Percentiles rank a stretch among this genome's conserved stretches.
Evolutionary conservation across 2,329 filamentous ascomycete genomes (phyloP).

Genomic region (Leptodontidium sp.): DNA sequence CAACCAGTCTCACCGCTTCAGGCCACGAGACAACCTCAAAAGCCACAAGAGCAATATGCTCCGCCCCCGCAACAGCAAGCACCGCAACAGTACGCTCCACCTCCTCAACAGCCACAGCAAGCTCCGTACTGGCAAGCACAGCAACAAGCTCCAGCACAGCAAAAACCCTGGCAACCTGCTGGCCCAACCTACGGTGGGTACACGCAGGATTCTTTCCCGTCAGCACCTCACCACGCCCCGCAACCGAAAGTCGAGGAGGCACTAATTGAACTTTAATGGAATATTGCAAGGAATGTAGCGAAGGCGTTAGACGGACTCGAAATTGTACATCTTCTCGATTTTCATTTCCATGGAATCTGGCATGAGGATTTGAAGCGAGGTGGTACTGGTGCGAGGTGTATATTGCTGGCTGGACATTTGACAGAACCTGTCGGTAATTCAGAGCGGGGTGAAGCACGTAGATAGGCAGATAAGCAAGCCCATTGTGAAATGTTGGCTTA

Average conservation of each 20-base stretch:
- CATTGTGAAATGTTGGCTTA: neutral
- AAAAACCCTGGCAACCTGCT: constrained; percentile 50
- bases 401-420: neutral
- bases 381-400: neutral
- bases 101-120: constrained; percentile 39
- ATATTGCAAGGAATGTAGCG: constrained; percentile 62
- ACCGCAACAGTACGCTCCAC: constrained; percentile 33
- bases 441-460: neutral
- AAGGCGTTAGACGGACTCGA: constrained; percentile 31
- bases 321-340: constrained; percentile 3
- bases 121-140: constrained; percentile 58
- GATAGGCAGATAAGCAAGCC: neutral
- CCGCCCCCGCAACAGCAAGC: constrained; percentile 42
- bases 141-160: constrained; percentile 51
- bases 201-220: constrained; percentile 69
- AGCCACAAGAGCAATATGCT: constrained; percentile 29
- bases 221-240: constrained; percentile 66
- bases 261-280: constrained; percentile 76
- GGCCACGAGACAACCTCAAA: constrained; percentile 39
- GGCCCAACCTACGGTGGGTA: constrained; percentile 57
- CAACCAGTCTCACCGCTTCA: constrained; percentile 42
- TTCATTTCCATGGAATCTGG: neutral
- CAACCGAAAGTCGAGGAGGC: constrained; percentile 72
- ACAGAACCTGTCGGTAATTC: neutral
- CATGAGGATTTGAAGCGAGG: constrained; percentile 10